Percentiles rank a stretch among this genome's conserved stretches.
phyloP scores from a whole-genome alignment of 1,284 basidiomycete genomes.

The Grifola frondosa region DNA sequence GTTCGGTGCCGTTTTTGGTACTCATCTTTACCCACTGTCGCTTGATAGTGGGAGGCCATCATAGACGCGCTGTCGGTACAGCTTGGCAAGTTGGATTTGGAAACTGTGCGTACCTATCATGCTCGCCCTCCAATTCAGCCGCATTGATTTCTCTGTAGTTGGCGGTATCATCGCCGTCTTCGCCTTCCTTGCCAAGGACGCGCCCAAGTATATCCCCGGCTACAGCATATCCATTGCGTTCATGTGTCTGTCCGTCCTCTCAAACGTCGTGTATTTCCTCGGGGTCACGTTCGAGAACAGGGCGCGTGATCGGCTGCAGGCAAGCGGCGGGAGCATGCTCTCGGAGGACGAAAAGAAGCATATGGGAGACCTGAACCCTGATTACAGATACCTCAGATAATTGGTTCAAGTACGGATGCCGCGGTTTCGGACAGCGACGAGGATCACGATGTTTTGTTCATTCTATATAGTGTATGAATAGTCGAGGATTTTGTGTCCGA shows the following conservation, averaged over 20 bases:
- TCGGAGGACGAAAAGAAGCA: constrained; percentile 30
- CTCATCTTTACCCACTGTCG: not conserved
- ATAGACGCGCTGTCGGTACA: constrained; percentile 17
- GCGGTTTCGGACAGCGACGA: too few relatives aligned
- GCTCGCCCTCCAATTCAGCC: not conserved
- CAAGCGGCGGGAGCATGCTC: constrained; percentile 16
- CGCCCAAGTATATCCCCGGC: constrained; percentile 29
- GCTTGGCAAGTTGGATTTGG: constrained; percentile 26
- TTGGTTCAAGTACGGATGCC: too few relatives aligned
- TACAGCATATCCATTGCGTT: constrained; percentile 33
- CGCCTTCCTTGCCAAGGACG: constrained; percentile 32
- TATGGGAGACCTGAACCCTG: constrained; percentile 23
- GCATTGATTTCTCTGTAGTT: constrained; percentile 9
- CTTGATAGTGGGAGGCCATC: constrained; percentile 17
- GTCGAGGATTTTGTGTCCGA: too few relatives aligned
- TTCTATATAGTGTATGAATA: too few relatives aligned
- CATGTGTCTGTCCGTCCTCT: constrained; percentile 26
- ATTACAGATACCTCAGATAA: constrained; percentile 20
- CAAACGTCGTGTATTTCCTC: constrained; percentile 25
- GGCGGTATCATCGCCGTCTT: constrained; percentile 33
- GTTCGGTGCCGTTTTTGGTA: not conserved
- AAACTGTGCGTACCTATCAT: constrained; percentile 21
- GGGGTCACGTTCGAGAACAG: constrained; percentile 27
- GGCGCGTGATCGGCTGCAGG: constrained; percentile 20
- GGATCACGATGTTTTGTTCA: too few relatives aligned